Conservation (phyloP, 2,329 filamentous ascomycete genomes). For the Aspergillus sp. region DNA sequence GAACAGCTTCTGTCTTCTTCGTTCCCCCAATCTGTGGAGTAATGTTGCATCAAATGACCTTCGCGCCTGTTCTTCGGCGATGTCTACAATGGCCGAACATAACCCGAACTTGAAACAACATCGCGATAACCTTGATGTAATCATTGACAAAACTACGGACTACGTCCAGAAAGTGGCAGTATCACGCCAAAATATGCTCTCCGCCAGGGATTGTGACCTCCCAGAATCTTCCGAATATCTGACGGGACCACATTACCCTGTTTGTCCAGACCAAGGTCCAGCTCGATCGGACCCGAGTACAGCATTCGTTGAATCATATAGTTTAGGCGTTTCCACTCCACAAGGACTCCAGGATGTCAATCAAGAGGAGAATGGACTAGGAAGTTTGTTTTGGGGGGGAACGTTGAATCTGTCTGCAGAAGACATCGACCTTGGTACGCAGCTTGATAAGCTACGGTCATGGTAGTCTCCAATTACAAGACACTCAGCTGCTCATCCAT, state of each 20-base stretch:
- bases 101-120: conserved; percentile 17
- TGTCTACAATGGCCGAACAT: conserved; percentile 22
- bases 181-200: background rate
- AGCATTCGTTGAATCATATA: too few species aligned
- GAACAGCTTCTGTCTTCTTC: conserved; percentile 20
- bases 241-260: too few species aligned
- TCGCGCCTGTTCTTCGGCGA: conserved; percentile 17
- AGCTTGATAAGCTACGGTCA: too few species aligned
- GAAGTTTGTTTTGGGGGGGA: background rate
- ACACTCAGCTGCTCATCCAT: background rate
- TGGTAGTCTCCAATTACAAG: too few species aligned
- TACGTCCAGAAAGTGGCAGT: conserved; percentile 4
- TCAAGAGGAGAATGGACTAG: background rate
- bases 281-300: too few species aligned
- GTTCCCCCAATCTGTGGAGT: conserved; percentile 18
- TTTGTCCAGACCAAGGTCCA: too few species aligned
- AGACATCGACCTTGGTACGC: background rate
- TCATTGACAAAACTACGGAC: conserved; percentile 19
- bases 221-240: background rate
- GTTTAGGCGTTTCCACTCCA: background rate
- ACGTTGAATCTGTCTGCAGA: background rate
- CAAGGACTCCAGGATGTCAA: background rate
- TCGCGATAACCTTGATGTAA: conserved; percentile 17
- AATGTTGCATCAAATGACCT: conserved; percentile 18
- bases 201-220: background rate